These are phyloP conservation scores for Talaromyces proteolyticus DNA, from an alignment of 495 filamentous ascomycete species.

Conservation along the genomic window DNA sequence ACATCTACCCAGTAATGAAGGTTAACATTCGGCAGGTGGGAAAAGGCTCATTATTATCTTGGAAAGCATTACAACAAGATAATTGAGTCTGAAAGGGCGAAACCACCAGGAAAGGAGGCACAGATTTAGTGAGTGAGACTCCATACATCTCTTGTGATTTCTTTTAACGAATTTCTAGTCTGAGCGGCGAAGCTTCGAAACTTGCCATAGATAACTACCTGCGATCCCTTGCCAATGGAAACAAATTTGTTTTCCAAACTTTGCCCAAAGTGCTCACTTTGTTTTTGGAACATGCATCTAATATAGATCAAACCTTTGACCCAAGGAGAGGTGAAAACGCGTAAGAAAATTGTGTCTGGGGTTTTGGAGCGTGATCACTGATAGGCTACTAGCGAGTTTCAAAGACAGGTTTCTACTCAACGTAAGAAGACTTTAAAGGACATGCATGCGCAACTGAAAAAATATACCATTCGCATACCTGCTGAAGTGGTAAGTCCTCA, in stretches of 20 bases:
- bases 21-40: constrained; percentile 55
- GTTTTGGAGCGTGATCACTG: not conserved
- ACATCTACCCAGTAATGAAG: too few relatives aligned
- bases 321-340: constrained; percentile 57
- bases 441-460: constrained; percentile 66
- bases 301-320: constrained; percentile 61
- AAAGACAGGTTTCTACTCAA: constrained; percentile 44
- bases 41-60: constrained; percentile 94
- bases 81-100: constrained; percentile 76
- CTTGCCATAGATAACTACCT: constrained; percentile 91
- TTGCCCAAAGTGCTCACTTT: constrained; percentile 85
- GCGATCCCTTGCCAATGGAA: constrained; percentile 76
- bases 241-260: constrained; percentile 93
- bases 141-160: not conserved
- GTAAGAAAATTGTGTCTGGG: constrained; percentile 18
- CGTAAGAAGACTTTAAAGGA: constrained; percentile 61
- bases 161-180: constrained; percentile 15
- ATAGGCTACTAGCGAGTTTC: constrained; percentile 44
- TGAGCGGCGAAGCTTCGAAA: constrained; percentile 76
- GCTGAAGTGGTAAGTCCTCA: constrained; percentile 52
- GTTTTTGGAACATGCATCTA: constrained; percentile 85
- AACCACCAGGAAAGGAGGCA: constrained; percentile 61
- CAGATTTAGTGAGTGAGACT: constrained; percentile 36
- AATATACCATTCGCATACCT: constrained; percentile 69
- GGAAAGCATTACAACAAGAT: constrained; percentile 98